These are phyloP conservation scores for Malus hybrid DNA, from an alignment of 331 rosid genomes.

Conservation along the genomic window DNA sequence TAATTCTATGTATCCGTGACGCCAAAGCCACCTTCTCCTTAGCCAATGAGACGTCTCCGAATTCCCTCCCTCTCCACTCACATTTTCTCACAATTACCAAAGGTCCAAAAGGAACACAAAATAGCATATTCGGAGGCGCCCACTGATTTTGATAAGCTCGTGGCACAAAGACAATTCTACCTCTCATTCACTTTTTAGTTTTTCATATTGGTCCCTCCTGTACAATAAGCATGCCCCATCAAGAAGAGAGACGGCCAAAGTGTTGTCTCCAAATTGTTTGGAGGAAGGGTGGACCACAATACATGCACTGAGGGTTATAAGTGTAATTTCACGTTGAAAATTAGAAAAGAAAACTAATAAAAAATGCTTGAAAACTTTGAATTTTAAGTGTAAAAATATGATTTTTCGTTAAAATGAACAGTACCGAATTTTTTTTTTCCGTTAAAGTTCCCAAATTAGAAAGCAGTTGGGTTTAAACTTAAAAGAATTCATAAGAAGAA, in stretches of 20 bases:
- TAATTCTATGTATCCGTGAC: neutral
- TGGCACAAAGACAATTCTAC: conserved; percentile 17
- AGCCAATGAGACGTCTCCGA: conserved; percentile 7
- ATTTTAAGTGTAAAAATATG: fast-evolving
- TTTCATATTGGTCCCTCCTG: neutral
- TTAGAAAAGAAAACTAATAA: too few relatives aligned
- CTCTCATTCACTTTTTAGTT: neutral
- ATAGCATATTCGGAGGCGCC: conserved; percentile 40
- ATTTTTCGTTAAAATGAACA: too few relatives aligned
- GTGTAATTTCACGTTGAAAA: neutral
- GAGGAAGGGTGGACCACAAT: conserved; percentile 12
- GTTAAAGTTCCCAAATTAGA: too few relatives aligned
- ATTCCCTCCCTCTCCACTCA: conserved; percentile 9
- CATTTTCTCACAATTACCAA: neutral
- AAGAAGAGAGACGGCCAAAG: neutral
- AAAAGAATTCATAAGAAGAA: neutral
- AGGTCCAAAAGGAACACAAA: neutral
- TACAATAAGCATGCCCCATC: neutral
- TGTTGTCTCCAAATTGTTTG: conserved; percentile 30
- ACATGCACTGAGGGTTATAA: conserved; percentile 3
- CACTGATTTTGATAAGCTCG: conserved; percentile 49
- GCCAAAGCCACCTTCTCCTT: neutral
- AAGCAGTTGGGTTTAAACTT: neutral
- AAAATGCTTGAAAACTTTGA: too few relatives aligned
- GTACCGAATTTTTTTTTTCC: too few relatives aligned